A percentile compares a stretch with the other conserved stretches of the same genome.
Conservation (phyloP, 169 alveolate species). For the Plasmodium gaboni region DNA sequence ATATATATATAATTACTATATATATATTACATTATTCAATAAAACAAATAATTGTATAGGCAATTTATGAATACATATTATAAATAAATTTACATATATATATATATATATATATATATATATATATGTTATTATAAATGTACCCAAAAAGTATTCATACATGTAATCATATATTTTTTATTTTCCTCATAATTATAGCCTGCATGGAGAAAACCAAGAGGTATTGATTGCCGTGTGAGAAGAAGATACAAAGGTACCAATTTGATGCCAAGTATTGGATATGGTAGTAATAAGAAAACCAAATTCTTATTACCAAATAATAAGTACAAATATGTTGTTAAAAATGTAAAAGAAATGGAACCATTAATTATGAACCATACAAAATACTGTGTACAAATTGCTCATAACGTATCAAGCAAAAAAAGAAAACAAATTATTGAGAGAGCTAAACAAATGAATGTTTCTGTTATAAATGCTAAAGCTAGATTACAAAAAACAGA, state of each 20-base stretch:
- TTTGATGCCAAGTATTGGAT: conserved; percentile 96
- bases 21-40: not conserved
- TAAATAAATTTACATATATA: not conserved
- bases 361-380: conserved; percentile 96
- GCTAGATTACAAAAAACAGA: conserved; percentile 89
- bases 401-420: conserved; percentile 93
- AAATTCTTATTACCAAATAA: conserved; percentile 94
- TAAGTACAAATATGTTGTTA: conserved; percentile 93
- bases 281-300: conserved; percentile 96
- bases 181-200: conserved; percentile 76
- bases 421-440: conserved; percentile 93
- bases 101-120: not conserved
- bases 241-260: conserved; percentile 96
- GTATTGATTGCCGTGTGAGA: conserved; percentile 97
- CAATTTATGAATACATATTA: not conserved
- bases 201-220: conserved; percentile 98
- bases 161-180: not conserved
- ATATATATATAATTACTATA: not conserved
- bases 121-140: not conserved
- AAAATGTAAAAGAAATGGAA: conserved; percentile 93
- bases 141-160: not conserved
- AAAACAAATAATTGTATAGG: not conserved
- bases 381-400: conserved; percentile 95
- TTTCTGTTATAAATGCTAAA: conserved; percentile 92
- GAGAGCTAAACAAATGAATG: conserved; percentile 95